Evolutionary conservation across 495 filamentous ascomycete genomes (phyloP).

Genomic region (Neurospora sp.): DNA sequence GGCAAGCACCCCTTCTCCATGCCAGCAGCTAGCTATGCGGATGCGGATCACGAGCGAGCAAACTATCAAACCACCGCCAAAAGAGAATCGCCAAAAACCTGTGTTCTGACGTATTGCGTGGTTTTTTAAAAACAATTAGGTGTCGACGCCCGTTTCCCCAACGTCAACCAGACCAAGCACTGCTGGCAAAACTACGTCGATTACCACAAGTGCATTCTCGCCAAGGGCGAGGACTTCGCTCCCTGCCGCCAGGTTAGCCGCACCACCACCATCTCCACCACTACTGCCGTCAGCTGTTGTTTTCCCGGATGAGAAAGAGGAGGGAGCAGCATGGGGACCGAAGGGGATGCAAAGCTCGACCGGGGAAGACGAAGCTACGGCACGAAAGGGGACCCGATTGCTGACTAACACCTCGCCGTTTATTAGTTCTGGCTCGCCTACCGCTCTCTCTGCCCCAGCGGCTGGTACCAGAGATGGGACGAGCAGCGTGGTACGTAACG

Average conservation of each 20-base stretch:
- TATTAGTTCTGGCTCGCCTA: slow-evolving; percentile 87
- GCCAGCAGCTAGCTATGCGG: neutral
- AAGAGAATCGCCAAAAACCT: neutral
- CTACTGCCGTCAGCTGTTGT: neutral
- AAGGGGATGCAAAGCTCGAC: neutral
- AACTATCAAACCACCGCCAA: slow-evolving; percentile 10
- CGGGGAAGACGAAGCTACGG: neutral
- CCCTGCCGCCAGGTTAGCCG: slow-evolving; percentile 81
- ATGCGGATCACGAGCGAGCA: neutral
- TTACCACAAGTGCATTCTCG: slow-evolving; percentile 98
- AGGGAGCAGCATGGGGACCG: neutral
- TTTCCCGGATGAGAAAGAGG: slow-evolving; percentile 10
- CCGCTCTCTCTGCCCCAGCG: slow-evolving; percentile 90
- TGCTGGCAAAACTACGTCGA: slow-evolving; percentile 99
- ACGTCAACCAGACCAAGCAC: slow-evolving; percentile 86
- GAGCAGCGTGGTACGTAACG: slow-evolving; percentile 76
- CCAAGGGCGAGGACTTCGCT: slow-evolving; percentile 97
- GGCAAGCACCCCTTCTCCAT: slow-evolving; percentile 1
- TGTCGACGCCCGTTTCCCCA: slow-evolving; percentile 98
- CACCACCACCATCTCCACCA: slow-evolving; percentile 12
- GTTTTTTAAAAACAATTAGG: slow-evolving; percentile 40
- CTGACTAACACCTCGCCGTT: neutral
- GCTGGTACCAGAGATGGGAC: slow-evolving; percentile 94
- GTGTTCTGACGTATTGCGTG: neutral
- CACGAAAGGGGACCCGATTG: neutral